phyloP scores from a whole-genome alignment of 2,329 filamentous ascomycete genomes.

The Ophiostoma ips region DNA sequence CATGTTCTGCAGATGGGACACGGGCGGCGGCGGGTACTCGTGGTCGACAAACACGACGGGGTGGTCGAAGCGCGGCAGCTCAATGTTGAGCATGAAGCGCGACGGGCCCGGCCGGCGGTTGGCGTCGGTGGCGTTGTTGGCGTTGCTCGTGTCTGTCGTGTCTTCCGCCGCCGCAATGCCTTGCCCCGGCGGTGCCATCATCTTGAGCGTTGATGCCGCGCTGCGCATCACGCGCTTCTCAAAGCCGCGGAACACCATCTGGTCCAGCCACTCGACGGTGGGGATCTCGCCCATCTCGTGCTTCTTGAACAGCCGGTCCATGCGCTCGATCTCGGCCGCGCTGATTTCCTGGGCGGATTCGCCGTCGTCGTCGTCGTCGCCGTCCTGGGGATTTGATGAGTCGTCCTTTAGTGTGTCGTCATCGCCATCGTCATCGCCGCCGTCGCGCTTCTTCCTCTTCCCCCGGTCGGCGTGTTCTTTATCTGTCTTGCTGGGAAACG shows the following conservation, averaged over 20 bases:
- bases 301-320: conserved; percentile 88
- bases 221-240: conserved; percentile 54
- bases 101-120: conserved; percentile 29
- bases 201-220: conserved; percentile 47
- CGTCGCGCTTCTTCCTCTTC: conserved; percentile 22
- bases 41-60: conserved; percentile 90
- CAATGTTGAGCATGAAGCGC: conserved; percentile 73
- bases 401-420: conserved; percentile 15
- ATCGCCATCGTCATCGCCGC: conserved; percentile 34
- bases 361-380: conserved; percentile 31
- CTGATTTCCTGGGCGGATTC: conserved; percentile 46
- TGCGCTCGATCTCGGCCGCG: conserved; percentile 69
- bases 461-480: conserved; percentile 35
- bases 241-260: conserved; percentile 79
- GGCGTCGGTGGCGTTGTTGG: conserved; percentile 20
- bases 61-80: conserved; percentile 90
- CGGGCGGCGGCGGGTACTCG: conserved; percentile 74
- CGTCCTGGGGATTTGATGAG: conserved; percentile 16
- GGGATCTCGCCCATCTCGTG: conserved; percentile 96
- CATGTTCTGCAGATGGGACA: conserved; percentile 58
- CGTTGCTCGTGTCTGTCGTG: conserved; percentile 19
- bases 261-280: conserved; percentile 87
- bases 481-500: conserved; percentile 45
- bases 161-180: conserved; percentile 16
- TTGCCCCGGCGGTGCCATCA: conserved; percentile 36